Evolutionary conservation across 192 early-diverging fungal genomes (phyloP).

Genomic region (Phlyctochytrium arcticum): DNA sequence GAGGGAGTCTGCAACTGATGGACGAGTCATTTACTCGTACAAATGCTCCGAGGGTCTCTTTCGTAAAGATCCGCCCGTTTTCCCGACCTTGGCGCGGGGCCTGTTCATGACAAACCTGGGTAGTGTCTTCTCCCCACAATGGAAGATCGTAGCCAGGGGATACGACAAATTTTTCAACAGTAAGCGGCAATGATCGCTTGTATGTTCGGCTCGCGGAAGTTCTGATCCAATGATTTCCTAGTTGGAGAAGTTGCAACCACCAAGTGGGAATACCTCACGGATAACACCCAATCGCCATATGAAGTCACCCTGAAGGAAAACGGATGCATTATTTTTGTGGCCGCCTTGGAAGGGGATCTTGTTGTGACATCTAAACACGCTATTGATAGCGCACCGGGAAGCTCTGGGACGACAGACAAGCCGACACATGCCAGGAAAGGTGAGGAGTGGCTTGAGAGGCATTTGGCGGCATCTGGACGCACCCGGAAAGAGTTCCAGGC

Average conservation of each 20-base stretch:
- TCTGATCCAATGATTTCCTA: not conserved
- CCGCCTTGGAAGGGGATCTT: slow-evolving; percentile 59
- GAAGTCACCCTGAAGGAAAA: slow-evolving; percentile 95
- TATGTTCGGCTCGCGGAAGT: not conserved
- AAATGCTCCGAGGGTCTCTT: slow-evolving; percentile 19
- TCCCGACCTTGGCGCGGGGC: slow-evolving; percentile 78
- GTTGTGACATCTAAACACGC: slow-evolving; percentile 90
- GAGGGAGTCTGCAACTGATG: slow-evolving; percentile 69
- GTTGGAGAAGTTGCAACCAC: slow-evolving; percentile 26
- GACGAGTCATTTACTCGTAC: slow-evolving; percentile 37
- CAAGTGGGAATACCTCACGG: slow-evolving; percentile 51
- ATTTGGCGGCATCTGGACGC: slow-evolving; percentile 53
- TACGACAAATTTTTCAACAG: slow-evolving; percentile 98
- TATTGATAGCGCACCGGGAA: slow-evolving; percentile 31
- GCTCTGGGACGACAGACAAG: slow-evolving; percentile 4
- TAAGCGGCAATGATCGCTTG: slow-evolving; percentile 11
- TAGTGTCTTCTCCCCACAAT: not conserved
- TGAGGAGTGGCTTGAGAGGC: slow-evolving; percentile 67
- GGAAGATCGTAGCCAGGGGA: slow-evolving; percentile 75
- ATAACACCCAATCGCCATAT: slow-evolving; percentile 75
- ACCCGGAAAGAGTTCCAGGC: slow-evolving; percentile 63
- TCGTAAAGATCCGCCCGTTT: slow-evolving; percentile 11
- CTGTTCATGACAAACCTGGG: slow-evolving; percentile 51
- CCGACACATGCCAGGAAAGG: slow-evolving; percentile 63
- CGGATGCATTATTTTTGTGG: slow-evolving; percentile 89